A percentile compares a stretch with the other conserved stretches of the same genome.
phyloP scores from a whole-genome alignment of 495 filamentous ascomycete genomes.

The Neurospora hispaniola region DNA sequence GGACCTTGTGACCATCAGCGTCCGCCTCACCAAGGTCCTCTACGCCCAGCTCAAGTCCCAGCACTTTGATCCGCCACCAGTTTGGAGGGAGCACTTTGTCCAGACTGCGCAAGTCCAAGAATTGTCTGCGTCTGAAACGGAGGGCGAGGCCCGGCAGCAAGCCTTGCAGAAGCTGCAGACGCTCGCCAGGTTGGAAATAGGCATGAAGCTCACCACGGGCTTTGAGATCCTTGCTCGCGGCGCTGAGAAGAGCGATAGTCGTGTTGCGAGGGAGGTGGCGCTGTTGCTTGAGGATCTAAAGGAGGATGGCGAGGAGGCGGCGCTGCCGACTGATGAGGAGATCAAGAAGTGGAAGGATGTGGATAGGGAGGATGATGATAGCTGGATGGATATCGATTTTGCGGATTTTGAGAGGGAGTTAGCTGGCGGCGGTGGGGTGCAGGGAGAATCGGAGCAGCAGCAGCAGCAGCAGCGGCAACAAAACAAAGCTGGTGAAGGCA shows the following conservation, averaged over 20 bases:
- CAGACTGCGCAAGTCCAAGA: slow-evolving; percentile 7
- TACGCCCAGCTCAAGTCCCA: slow-evolving; percentile 91
- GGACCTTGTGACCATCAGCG: slow-evolving; percentile 69
- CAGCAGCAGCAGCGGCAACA: neutral
- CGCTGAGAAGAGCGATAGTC: slow-evolving; percentile 53
- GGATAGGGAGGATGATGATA: slow-evolving; percentile 61
- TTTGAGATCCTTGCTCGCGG: slow-evolving; percentile 78
- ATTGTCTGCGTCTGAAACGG: neutral
- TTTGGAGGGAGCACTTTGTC: slow-evolving; percentile 41
- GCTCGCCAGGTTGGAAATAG: slow-evolving; percentile 51
- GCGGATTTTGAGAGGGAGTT: slow-evolving; percentile 79
- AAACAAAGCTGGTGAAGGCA: neutral
- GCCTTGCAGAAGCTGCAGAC: slow-evolving; percentile 20
- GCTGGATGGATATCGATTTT: slow-evolving; percentile 91
- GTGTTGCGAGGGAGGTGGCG: slow-evolving; percentile 58
- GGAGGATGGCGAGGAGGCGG: slow-evolving; percentile 40
- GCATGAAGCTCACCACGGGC: slow-evolving; percentile 83
- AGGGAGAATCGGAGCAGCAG: slow-evolving; percentile 12
- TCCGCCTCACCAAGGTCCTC: slow-evolving; percentile 75
- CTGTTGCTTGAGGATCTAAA: slow-evolving; percentile 61
- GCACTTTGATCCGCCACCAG: slow-evolving; percentile 58
- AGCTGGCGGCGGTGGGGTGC: slow-evolving; percentile 18
- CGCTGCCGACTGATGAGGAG: slow-evolving; percentile 61
- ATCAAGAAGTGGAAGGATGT: slow-evolving; percentile 56
- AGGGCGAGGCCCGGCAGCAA: neutral